Evolutionary conservation across 148 eudicot species (phyloP), one percentile per base, ranked within the genome.

Genomic region (Persicaria tinctoria): DNA sequence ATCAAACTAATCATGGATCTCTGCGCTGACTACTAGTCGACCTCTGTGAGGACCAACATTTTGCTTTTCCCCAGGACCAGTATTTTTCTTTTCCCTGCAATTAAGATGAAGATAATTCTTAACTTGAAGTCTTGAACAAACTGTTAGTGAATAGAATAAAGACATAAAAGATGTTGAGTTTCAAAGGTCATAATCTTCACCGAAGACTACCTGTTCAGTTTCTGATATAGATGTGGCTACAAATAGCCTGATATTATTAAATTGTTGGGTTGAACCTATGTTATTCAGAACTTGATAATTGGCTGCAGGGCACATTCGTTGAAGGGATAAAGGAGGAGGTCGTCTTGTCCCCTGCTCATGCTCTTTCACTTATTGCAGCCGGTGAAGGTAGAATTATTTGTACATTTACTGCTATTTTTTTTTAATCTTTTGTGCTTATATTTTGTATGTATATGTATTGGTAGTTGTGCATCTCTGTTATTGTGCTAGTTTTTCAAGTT

Each of bases 311-410:
- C 73, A 79, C 90, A 76, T 95, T 90, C 77, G 84, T 95, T 79
- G 99, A 95, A 89, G 99, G 99, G 73, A 85, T 95, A 66, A 95
- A 95, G 85, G 97, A 95, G 85, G 99, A 95, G 86, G 99, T 95
- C 68, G 94, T 95, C 41, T 79, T 95, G 74, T 95, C 99, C 74
- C 99, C 99, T 50, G 99, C 99, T 27, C 99, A 95, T 85, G 99
- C 99, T 53, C 88, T 95, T 81, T 95, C 99, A 16, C 91, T 95
- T 51, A 95, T 95, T 85, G 99, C 99, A 63, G 92, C 99, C 48
- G 99, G 99, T 81, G 99, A 95, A 95, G 99, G 99, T 95, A 82
- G 20, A 63, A 62, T 66, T 80, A 66, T 66, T 13, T 41, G 44
- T 8, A 12, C 7, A 41, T 5, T 12, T 66, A 41, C 47, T 41